Evolutionary conservation across 2,329 filamentous ascomycete species (phyloP).

Genomic region (Neurospora sp.): DNA sequence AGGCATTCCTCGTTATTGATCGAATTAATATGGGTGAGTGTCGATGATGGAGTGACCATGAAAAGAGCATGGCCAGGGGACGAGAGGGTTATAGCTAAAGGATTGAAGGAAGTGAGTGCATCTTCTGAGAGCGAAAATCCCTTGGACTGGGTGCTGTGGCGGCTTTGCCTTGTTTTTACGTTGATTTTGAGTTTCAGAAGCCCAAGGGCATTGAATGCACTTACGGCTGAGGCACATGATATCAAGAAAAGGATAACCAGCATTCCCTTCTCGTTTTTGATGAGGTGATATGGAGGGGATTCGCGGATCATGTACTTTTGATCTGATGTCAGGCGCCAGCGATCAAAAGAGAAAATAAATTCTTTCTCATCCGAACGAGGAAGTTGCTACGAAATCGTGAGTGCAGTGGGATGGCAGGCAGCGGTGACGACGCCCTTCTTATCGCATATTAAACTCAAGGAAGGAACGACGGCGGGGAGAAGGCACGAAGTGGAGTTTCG

Average conservation of each 20-base stretch:
- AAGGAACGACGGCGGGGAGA: not conserved
- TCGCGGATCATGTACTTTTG: not conserved
- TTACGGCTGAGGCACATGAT: not conserved
- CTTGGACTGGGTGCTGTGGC: not conserved
- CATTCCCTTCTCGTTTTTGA: not conserved
- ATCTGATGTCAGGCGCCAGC: not conserved
- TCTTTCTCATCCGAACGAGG: not conserved
- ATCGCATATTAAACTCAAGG: not conserved
- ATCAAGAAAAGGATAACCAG: not conserved
- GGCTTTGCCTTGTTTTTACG: not conserved
- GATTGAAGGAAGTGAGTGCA: not conserved
- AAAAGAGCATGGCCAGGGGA: not conserved
- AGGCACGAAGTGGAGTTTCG: too few species aligned
- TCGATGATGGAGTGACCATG: too few species aligned
- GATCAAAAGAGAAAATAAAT: not conserved
- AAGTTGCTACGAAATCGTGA: not conserved
- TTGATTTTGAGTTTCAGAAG: not conserved
- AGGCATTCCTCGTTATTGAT: not conserved
- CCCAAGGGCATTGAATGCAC: not conserved
- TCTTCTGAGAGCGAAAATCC: not conserved
- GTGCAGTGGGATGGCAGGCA: not conserved
- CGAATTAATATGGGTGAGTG: not conserved
- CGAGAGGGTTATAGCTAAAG: not conserved
- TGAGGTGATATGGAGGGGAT: not conserved
- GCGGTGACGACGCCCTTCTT: not conserved